Evolutionary conservation across 2,329 filamentous ascomycete genomes (phyloP).

Genomic region (Coniochaeta ligniaria): DNA sequence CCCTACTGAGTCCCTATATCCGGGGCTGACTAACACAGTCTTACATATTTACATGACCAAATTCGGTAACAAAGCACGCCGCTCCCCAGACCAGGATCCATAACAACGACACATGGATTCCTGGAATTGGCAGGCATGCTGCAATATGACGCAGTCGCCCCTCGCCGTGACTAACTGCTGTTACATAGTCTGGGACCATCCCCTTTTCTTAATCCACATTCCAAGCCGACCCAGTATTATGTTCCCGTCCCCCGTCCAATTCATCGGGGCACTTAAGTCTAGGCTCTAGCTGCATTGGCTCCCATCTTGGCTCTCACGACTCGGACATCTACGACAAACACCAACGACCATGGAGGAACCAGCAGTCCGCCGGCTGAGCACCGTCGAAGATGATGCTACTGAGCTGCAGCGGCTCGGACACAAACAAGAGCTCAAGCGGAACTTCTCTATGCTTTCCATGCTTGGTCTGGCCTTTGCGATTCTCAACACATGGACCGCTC

Average conservation of each 20-base stretch:
- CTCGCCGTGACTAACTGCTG: background rate
- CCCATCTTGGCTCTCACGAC: background rate
- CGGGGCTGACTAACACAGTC: background rate
- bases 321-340: background rate
- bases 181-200: background rate
- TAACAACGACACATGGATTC: background rate
- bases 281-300: background rate
- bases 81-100: background rate
- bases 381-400: conserved; percentile 21
- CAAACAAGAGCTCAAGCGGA: conserved; percentile 40
- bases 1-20: background rate
- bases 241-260: background rate
- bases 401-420: conserved; percentile 37
- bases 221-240: background rate
- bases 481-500: conserved; percentile 42
- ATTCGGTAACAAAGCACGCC: background rate
- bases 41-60: background rate
- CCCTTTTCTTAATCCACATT: background rate
- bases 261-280: background rate
- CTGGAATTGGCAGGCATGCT: background rate
- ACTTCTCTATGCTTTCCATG: conserved; percentile 41
- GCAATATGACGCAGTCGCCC: background rate
- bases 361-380: background rate
- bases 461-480: conserved; percentile 41
- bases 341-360: background rate